Evolutionary conservation across 2,329 filamentous ascomycete genomes (phyloP).

Genomic region (Colletotrichum graminicola): DNA sequence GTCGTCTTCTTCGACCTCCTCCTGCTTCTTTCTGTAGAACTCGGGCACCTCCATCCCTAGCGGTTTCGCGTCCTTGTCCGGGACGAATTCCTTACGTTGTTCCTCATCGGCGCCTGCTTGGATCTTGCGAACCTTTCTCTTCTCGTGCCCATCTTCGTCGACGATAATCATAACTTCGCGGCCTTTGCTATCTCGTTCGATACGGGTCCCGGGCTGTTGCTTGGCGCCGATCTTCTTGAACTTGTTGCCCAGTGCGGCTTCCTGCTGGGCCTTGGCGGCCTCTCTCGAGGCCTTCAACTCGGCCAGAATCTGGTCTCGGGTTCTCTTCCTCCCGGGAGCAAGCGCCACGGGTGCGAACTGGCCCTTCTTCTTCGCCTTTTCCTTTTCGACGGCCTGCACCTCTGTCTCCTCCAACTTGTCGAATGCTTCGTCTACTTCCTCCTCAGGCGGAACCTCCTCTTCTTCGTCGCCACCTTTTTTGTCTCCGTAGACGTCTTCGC

Average conservation of each 20-base stretch:
- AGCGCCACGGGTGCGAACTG: constrained; percentile 67
- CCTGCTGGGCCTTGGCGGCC: constrained; percentile 67
- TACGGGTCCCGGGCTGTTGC: constrained; percentile 66
- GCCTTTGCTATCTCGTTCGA: constrained; percentile 72
- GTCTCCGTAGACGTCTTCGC: constrained; percentile 73
- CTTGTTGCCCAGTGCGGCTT: constrained; percentile 66
- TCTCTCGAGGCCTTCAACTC: constrained; percentile 73
- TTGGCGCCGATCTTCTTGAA: constrained; percentile 75
- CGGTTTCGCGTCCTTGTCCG: constrained; percentile 67
- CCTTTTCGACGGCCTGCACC: constrained; percentile 65
- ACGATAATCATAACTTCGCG: constrained; percentile 74
- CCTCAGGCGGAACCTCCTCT: constrained; percentile 45
- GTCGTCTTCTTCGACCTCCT: constrained; percentile 62
- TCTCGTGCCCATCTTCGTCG: constrained; percentile 75
- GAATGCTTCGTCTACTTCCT: constrained; percentile 75
- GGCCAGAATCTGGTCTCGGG: constrained; percentile 75
- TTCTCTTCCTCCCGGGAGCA: constrained; percentile 70
- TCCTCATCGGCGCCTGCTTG: constrained; percentile 54
- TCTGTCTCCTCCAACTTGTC: constrained; percentile 68
- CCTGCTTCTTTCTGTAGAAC: constrained; percentile 62
- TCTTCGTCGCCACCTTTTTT: constrained; percentile 49
- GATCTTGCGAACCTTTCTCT: constrained; percentile 71
- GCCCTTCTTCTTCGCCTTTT: constrained; percentile 71
- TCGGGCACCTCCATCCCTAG: constrained; percentile 77
- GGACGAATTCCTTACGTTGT: constrained; percentile 60